Percentiles rank a stretch among this genome's conserved stretches.
Evolutionary conservation across 2,329 filamentous ascomycete species (phyloP).

Genomic region (Hymenotorrendiella dingleyae): DNA sequence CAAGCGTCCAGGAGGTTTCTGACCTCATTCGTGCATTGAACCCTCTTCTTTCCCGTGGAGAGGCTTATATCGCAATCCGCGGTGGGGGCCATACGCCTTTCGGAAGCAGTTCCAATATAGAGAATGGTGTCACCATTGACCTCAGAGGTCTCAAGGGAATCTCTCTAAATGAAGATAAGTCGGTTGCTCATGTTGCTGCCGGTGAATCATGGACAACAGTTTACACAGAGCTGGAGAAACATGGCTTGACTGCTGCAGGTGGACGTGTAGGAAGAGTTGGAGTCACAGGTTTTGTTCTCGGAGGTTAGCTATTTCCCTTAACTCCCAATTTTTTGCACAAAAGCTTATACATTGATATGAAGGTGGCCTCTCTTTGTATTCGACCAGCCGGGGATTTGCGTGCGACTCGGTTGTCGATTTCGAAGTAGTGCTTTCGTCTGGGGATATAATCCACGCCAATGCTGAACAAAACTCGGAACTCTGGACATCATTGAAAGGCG

Average conservation of each 20-base stretch:
- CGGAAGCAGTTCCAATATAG: slow-evolving; percentile 21
- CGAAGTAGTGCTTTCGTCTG: slow-evolving; percentile 46
- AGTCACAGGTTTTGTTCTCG: slow-evolving; percentile 36
- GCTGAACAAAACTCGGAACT: slow-evolving; percentile 40
- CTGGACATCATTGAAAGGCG: slow-evolving; percentile 48
- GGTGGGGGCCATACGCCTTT: slow-evolving; percentile 1
- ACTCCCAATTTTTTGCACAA: background rate
- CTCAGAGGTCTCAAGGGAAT: slow-evolving; percentile 30
- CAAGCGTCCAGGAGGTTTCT: too few relatives aligned
- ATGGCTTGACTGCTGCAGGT: slow-evolving; percentile 30
- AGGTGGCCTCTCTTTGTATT: too few relatives aligned
- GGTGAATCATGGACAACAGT: slow-evolving; percentile 25
- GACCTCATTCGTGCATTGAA: too few relatives aligned
- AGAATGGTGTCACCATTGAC: slow-evolving; percentile 30
- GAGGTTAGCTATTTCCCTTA: background rate
- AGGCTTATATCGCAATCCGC: slow-evolving; percentile 50
- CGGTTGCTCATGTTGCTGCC: slow-evolving; percentile 22
- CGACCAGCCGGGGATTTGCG: slow-evolving; percentile 43
- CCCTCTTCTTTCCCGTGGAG: too few relatives aligned
- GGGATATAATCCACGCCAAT: slow-evolving; percentile 42
- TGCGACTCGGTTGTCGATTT: slow-evolving; percentile 40
- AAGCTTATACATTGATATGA: slow-evolving; percentile 10
- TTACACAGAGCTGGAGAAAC: slow-evolving; percentile 21
- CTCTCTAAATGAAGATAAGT: slow-evolving; percentile 23
- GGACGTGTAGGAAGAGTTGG: slow-evolving; percentile 32